These are phyloP conservation scores for Dothiorella sarmentorum DNA, from an alignment of 2,329 filamentous ascomycete genomes.

Conservation along the genomic window DNA sequence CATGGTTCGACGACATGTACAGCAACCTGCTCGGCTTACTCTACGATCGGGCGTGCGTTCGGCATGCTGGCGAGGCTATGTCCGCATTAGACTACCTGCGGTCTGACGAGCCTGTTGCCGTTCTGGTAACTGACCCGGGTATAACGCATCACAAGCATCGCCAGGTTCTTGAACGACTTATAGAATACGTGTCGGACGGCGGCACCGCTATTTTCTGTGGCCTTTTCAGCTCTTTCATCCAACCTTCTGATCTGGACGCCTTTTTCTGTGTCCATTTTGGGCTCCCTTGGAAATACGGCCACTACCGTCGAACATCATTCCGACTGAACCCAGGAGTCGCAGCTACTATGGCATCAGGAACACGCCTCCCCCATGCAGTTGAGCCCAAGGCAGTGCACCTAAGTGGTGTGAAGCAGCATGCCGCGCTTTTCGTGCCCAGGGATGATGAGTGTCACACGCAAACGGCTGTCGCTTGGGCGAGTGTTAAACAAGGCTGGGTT, in stretches of 20 bases:
- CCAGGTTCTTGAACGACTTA: not conserved
- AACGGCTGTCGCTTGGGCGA: not conserved
- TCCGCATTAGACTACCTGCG: not conserved
- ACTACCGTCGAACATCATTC: not conserved
- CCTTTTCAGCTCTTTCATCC: not conserved
- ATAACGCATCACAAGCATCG: not conserved
- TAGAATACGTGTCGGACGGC: not conserved
- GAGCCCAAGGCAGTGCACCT: not conserved
- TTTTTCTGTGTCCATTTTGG: not conserved
- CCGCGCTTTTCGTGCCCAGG: not conserved
- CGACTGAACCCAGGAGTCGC: not conserved
- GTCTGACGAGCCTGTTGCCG: not conserved
- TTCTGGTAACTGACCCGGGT: not conserved
- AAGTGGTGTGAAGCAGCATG: not conserved
- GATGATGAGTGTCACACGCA: not conserved
- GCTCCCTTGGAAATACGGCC: not conserved
- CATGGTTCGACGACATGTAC: not conserved
- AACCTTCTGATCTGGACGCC: not conserved
- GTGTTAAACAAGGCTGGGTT: slow-evolving; percentile 26
- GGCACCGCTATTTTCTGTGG: not conserved
- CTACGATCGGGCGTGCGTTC: slow-evolving; percentile 20
- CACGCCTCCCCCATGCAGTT: not conserved
- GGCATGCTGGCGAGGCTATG: slow-evolving; percentile 18
- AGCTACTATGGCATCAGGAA: not conserved
- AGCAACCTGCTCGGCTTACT: not conserved